Evolutionary conservation across 164 flowering plant genomes (phyloP), one percentile per base, ranked within the genome.

Genomic region (Vitis rupestris): DNA sequence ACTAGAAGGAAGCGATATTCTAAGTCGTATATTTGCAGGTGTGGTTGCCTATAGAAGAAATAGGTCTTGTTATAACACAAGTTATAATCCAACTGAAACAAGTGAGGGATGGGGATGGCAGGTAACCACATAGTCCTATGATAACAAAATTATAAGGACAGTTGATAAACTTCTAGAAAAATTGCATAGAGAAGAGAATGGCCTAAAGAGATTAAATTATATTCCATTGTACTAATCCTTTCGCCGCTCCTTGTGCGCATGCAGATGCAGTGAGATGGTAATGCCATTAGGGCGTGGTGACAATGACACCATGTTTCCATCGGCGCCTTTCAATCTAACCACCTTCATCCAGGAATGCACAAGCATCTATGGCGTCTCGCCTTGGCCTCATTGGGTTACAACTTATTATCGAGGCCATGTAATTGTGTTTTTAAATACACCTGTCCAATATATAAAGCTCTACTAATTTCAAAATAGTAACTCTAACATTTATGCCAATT

Each of bases 81-180:
- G 0, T 13, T 16, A 49, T 11, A 58, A 55, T 31, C 51, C 29
- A 10, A 31, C 69, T 44, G 72, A 82, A 69, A 79, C 83, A 10
- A 0, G 0, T 3, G 7, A 37, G 1, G 86, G 82, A 2, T 83
- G 85, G 83, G 0, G 12, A 10, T 85, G 88, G 86, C 88, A 85
- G 82, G 88, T 83, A 69, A 66, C 48, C 44, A 2, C n/a, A 52
- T 14, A 10, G 3, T 52, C 14, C 13, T 50, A 13, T 13, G 1
- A 14, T 12, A 12, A 12, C 55, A 50, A 52, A 31, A 31, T 31
- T 12, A 14, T 2, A 4, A 11, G 8, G 51, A 8, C 8, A 8
- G 51, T 49, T 8, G 1, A 19, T 1, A 19, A 19, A 19, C 19
- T 19, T 19, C 1, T 19, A 19, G 19, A 19, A 19, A 19, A 19